Base-by-base conservation (phyloP, 2,329 filamentous ascomycete genomes). In the Penicillium rolfsii region DNA sequence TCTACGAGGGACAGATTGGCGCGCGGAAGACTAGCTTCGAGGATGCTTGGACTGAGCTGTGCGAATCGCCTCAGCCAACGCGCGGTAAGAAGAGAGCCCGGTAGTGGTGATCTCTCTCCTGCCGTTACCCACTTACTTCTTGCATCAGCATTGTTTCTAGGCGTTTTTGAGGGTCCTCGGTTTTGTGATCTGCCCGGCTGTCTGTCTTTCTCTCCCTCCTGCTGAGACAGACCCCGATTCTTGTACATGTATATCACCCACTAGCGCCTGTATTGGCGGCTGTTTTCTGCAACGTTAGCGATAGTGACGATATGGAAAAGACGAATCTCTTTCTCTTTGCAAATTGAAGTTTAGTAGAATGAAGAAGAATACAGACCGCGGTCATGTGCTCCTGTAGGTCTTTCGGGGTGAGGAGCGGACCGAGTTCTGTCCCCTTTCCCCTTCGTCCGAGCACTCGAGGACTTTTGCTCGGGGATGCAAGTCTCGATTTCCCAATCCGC, bases 1-100 rank as follows among this genome's bases (percentile, higher is more conserved):
- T 96, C 62, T 81, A 81, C 43, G 82, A 87, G 55, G 80, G 81
- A 36, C 80, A 90, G 67, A 78, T 91, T 30, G 79, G 78, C 22
- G 80, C 81, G 61, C 86, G 85, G 73, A 83, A 83, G 75, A 83
- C 73, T 71, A 71, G 85, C 16, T 95, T 95, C 72, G 91, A 95
- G 76, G 87, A 91, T 72, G 71, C 70, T 3, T 82, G 79, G 79
- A 66, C 65, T 12, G 73, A 77, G 41, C 22, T 73, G 19, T 69
- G 61, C 41, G 71, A 73, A 46, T 60, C 48, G 3, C 67, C 70
- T 24, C 33, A 57, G 43, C 58, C 58, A 22, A 63, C 55, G 16
- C 61, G 57, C 48, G 59, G 46, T 48, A 68, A 64, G 63, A 61
- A 52, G 33, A 63, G 60, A 63, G 61, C 62, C 45, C 61, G 61